A percentile compares a stretch with the other conserved stretches of the same genome.
Conservation (phyloP, 257 asterid genomes). For the Nicotiana obtusifolia region DNA sequence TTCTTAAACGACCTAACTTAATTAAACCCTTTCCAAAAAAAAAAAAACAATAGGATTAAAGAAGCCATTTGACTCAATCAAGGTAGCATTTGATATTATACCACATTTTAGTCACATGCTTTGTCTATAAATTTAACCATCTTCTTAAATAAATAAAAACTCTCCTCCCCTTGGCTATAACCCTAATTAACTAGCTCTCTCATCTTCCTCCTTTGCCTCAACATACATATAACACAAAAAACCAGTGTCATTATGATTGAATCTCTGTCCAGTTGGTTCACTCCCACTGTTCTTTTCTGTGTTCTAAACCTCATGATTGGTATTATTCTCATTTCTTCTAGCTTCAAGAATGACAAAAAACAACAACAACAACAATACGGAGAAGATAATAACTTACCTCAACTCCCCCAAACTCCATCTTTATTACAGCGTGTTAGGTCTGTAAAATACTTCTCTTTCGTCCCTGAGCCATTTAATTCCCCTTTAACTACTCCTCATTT, state of each 20-base stretch:
- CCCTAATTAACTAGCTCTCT: not conserved
- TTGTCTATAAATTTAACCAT: not conserved
- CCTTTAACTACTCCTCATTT: not conserved
- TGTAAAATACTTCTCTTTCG: not conserved
- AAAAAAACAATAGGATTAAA: no score
- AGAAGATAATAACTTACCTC: not conserved
- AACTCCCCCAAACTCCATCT: conserved; percentile 2
- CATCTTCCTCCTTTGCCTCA: not conserved
- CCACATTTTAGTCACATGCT: not conserved
- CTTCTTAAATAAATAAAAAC: not conserved
- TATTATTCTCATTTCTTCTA: conserved; percentile 56
- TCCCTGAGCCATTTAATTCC: conserved; percentile 9
- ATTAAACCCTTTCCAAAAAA: no score
- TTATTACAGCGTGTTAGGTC: not conserved
- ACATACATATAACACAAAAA: not conserved
- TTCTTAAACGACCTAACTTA: no score
- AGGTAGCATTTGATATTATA: no score
- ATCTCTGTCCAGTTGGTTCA: conserved; percentile 67
- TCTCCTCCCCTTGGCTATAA: not conserved
- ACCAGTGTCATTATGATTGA: not conserved
- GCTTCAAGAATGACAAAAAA: conserved; percentile 22
- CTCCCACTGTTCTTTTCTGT: conserved; percentile 74
- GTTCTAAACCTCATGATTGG: conserved; percentile 74
- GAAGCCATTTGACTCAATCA: no score
- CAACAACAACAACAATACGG: conserved; percentile 7